Conservation (phyloP, 1,284 basidiomycete genomes). For the Cutaneotrichosporon sp. region DNA sequence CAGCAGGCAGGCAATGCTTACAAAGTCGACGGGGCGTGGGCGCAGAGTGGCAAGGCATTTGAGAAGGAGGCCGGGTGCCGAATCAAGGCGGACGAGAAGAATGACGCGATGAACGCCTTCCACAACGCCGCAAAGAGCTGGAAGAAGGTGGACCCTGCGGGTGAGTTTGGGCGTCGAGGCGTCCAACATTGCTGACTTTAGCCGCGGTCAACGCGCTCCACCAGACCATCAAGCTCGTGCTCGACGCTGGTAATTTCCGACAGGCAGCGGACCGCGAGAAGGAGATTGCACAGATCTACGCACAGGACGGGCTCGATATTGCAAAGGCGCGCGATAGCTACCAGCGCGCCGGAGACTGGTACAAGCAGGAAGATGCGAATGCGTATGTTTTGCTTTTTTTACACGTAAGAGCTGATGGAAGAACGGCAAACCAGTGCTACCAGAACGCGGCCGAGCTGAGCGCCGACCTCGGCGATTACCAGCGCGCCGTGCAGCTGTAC, state of each 20-base stretch:
- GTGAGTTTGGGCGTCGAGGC: conserved; percentile 56
- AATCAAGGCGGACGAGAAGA: conserved; percentile 76
- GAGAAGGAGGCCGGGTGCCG: conserved; percentile 84
- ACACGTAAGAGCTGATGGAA: conserved; percentile 43
- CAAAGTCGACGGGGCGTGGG: conserved; percentile 90
- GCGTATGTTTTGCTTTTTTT: conserved; percentile 60
- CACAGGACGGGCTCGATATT: conserved; percentile 60
- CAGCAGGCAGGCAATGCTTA: conserved; percentile 83
- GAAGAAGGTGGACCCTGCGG: conserved; percentile 79
- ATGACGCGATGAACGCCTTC: conserved; percentile 94
- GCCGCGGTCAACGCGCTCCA: conserved; percentile 89
- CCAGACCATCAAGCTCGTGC: conserved; percentile 79
- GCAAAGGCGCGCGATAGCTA: conserved; percentile 78
- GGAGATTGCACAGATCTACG: conserved; percentile 89
- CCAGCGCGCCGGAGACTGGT: conserved; percentile 94
- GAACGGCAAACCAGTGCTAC: conserved; percentile 92
- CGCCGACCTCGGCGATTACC: conserved; percentile 82
- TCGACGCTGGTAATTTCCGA: conserved; percentile 83
- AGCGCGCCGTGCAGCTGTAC: conserved; percentile 81
- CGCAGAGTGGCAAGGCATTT: conserved; percentile 83
- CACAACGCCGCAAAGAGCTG: conserved; percentile 95
- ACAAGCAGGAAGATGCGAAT: conserved; percentile 90
- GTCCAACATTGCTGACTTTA: conserved; percentile 44
- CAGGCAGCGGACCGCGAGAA: conserved; percentile 98
- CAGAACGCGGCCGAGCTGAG: conserved; percentile 95